Percentiles rank a stretch among this genome's conserved stretches.
Evolutionary conservation across 2,329 filamentous ascomycete genomes (phyloP).

Genomic region (Lomentospora prolificans): DNA sequence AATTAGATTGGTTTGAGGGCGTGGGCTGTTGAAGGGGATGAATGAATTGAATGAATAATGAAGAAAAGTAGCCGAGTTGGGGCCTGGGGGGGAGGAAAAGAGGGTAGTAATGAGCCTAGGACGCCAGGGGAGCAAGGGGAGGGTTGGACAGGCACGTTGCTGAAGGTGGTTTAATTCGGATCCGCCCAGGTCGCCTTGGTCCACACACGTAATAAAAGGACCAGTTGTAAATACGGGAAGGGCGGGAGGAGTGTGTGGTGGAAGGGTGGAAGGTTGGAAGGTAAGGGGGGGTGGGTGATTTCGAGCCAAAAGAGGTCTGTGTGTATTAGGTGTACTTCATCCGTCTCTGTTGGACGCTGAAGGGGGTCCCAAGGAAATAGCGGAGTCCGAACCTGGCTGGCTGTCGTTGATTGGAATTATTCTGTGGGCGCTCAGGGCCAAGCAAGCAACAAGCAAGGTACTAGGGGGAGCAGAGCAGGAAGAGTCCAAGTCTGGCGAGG

Average conservation of each 20-base stretch:
- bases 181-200: conserved; percentile 5
- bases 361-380: not conserved
- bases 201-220: conserved; percentile 6
- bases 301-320: not conserved
- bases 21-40: conserved; percentile 5
- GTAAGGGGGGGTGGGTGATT: not conserved
- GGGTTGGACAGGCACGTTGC: conserved; percentile 6
- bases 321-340: not conserved
- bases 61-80: not conserved
- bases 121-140: conserved; percentile 2
- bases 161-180: conserved; percentile 9
- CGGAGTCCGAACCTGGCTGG: not conserved
- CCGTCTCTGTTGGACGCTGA: not conserved
- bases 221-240: conserved; percentile 1
- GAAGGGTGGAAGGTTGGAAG: not conserved
- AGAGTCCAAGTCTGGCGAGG: not conserved
- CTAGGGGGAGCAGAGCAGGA: not conserved
- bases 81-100: not conserved
- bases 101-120: not conserved
- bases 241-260: not conserved
- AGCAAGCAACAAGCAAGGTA: not conserved
- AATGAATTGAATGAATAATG: not conserved
- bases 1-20: not conserved
- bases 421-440: too few species aligned
- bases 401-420: not conserved